Evolutionary conservation across 768 basidiomycete genomes (phyloP), one percentile per base, ranked within the genome.

Genomic region (Russula griseocarnosa): DNA sequence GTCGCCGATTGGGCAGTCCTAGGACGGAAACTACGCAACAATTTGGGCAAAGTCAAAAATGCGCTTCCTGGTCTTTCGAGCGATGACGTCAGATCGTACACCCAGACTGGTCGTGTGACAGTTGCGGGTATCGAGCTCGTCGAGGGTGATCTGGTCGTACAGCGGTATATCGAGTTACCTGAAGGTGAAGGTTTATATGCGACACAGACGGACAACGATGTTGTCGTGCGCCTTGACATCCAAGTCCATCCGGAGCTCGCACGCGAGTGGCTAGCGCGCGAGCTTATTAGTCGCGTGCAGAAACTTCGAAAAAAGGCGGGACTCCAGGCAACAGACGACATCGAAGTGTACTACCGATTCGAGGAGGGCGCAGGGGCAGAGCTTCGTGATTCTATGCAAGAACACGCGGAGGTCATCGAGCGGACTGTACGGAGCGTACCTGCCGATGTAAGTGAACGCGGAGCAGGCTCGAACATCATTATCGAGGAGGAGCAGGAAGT

Each of bases 1-100:
- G 86, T 88, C 32, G 96, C 97, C 11, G 97, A 99, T 77, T 98
- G 94, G 92, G 80, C 85, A n/a, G 87, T 92, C 16, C 82, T 99
- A 56, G 97, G 97, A 55, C 85, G 86, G 70, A 98, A 97, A 76
- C 81, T 99, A 55, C 86, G 96, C 67, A 97, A 93, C 73, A 94
- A 98, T 74, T 77, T 98, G 38, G 86, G 78, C 22, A 89, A 89
- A 34, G 95, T 99, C 69, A 90, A 92, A 79, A 91, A 86, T 60
- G 92, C 86, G 0, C 81, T 99, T 30, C 92, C 94, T 9, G 76
- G 77, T 24, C 83, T 98, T 38, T 74, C 90, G 11, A 94, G 92
- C 70, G 90, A 93, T 49, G 85, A 83, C 8, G 84, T 98, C 72
- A 94, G 90, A 76, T 76, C 72, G 1, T 99, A 92, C 76, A 74